Conservation (phyloP, 768 basidiomycete species). For the Crucibulum laeve region DNA sequence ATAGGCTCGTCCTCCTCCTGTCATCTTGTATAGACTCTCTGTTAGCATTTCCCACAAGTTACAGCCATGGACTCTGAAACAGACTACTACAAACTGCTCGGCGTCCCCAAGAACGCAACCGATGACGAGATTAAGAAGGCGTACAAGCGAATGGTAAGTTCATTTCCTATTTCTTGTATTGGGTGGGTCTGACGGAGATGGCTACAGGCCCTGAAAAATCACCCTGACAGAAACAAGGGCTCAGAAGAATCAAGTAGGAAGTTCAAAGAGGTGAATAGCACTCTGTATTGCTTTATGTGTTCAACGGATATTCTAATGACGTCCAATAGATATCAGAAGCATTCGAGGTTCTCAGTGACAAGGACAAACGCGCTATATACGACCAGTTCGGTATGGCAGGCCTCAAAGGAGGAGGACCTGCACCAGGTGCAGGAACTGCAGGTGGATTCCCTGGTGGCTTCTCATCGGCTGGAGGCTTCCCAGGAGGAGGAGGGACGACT, state of each 20-base stretch:
- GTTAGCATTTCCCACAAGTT: conserved; percentile 4
- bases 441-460: conserved; percentile 29
- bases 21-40: not conserved
- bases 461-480: conserved; percentile 33
- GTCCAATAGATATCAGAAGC: conserved; percentile 81
- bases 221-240: conserved; percentile 87
- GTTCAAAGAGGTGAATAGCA: conserved; percentile 77
- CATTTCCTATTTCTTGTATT: not conserved
- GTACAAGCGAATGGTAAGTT: conserved; percentile 85
- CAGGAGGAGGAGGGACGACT: conserved; percentile 41
- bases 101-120: conserved; percentile 63
- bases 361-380: conserved; percentile 78
- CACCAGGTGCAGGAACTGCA: conserved; percentile 46
- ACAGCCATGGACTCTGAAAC: conserved; percentile 65
- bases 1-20: not conserved
- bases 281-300: not conserved
- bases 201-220: conserved; percentile 80
- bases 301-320: not conserved
- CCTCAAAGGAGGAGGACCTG: conserved; percentile 65
- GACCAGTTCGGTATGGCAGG: conserved; percentile 97
- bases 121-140: conserved; percentile 92
- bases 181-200: not conserved
- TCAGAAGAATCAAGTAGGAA: conserved; percentile 83
- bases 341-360: conserved; percentile 91
- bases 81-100: conserved; percentile 88